phyloP scores from a whole-genome alignment of 495 filamentous ascomycete genomes.

The Aspergillus bridgeri region DNA sequence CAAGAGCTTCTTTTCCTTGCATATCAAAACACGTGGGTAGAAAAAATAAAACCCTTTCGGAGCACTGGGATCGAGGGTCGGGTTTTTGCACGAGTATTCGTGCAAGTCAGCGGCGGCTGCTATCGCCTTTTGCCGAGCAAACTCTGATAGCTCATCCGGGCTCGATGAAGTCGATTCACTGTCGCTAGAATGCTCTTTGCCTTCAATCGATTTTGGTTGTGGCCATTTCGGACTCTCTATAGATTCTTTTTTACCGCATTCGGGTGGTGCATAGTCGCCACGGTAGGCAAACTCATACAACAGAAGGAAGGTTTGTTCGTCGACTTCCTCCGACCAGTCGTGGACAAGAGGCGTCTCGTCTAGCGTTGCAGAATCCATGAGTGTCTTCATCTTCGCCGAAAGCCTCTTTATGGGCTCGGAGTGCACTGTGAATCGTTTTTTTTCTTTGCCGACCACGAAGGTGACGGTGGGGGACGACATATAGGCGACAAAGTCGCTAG shows the following conservation, averaged over 20 bases:
- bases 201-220: neutral
- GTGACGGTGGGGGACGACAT: slow-evolving; percentile 20
- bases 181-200: neutral
- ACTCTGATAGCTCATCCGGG: no score
- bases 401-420: slow-evolving; percentile 19
- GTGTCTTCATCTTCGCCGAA: slow-evolving; percentile 11
- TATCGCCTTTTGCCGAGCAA: neutral
- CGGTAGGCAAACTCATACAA: slow-evolving; percentile 29
- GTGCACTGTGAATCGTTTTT: slow-evolving; percentile 23
- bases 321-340: slow-evolving; percentile 24
- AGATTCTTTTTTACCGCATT: neutral
- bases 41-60: neutral
- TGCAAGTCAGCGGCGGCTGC: neutral
- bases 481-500: no score
- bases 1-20: slow-evolving; percentile 8
- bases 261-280: slow-evolving; percentile 20
- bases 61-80: neutral
- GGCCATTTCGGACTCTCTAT: neutral
- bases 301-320: slow-evolving; percentile 23
- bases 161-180: neutral
- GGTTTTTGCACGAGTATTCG: neutral
- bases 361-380: slow-evolving; percentile 22
- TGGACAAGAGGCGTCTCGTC: slow-evolving; percentile 18
- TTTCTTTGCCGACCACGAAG: slow-evolving; percentile 17
- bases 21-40: slow-evolving; percentile 2